Conservation (phyloP, 257 asterid species). For the Nicotiana benthamiana region DNA sequence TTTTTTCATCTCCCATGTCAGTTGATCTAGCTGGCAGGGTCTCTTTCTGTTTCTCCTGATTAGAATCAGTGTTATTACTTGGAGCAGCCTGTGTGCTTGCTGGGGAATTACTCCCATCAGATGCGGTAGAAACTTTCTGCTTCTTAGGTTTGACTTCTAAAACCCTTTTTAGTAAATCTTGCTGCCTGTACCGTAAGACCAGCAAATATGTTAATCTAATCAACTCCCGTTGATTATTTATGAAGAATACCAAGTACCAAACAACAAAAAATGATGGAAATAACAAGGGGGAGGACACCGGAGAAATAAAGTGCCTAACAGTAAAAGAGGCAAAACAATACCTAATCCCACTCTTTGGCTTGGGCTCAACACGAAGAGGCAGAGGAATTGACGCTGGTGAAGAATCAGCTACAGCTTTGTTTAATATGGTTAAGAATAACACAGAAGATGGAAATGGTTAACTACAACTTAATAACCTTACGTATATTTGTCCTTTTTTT, state of each 20-base stretch:
- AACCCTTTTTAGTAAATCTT: constrained; percentile 81
- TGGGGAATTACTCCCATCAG: constrained; percentile 22
- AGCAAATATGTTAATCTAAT: background rate
- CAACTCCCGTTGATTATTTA: background rate
- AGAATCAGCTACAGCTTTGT: constrained; percentile 88
- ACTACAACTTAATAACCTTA: background rate
- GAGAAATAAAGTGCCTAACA: background rate
- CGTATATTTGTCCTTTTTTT: background rate
- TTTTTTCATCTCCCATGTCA: constrained; percentile 14
- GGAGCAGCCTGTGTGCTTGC: constrained; percentile 25
- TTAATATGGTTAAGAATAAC: constrained; percentile 40
- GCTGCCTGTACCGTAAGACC: constrained; percentile 49
- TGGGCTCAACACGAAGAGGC: constrained; percentile 96
- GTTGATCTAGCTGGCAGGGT: constrained; percentile 19
- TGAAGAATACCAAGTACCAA: background rate
- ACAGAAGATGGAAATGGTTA: background rate
- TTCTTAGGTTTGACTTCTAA: constrained; percentile 87
- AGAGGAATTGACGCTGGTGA: constrained; percentile 66
- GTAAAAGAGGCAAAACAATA: constrained; percentile 9
- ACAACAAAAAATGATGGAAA: background rate
- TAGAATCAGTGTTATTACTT: constrained; percentile 16
- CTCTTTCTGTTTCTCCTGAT: constrained; percentile 14
- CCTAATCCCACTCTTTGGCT: constrained; percentile 94
- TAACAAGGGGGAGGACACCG: background rate
- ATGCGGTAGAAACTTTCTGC: constrained; percentile 34